Evolutionary conservation across 2,329 filamentous ascomycete species (phyloP).

Genomic region (Metarhizium sp.): DNA sequence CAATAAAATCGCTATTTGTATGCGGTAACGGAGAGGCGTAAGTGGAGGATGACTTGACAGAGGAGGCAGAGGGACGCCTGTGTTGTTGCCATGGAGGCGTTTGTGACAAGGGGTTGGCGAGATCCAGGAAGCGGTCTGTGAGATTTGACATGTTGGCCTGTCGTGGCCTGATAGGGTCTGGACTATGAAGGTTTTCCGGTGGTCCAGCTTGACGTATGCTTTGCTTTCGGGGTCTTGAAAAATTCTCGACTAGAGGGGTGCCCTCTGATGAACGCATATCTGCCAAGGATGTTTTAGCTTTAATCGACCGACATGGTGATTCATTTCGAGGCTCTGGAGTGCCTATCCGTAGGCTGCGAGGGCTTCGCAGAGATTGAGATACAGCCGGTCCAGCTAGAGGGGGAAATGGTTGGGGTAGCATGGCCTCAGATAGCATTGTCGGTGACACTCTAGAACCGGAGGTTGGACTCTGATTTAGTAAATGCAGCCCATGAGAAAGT

Average conservation of each 20-base stretch:
- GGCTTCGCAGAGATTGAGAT: slow-evolving; percentile 10
- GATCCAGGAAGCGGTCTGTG: slow-evolving; percentile 21
- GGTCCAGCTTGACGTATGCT: slow-evolving; percentile 36
- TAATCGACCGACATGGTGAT: slow-evolving; percentile 20
- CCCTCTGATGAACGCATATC: slow-evolving; percentile 26
- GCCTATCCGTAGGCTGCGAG: slow-evolving; percentile 4
- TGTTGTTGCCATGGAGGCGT: slow-evolving; percentile 31
- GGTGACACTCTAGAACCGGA: background rate
- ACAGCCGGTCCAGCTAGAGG: background rate
- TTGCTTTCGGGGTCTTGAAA: slow-evolving; percentile 48
- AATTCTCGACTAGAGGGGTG: slow-evolving; percentile 40
- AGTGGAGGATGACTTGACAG: slow-evolving; percentile 35
- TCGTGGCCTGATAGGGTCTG: slow-evolving; percentile 21
- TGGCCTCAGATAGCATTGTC: slow-evolving; percentile 1
- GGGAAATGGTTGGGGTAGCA: background rate
- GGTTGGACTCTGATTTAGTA: slow-evolving; percentile 10
- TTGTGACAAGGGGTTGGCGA: slow-evolving; percentile 17
- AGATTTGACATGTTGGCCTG: slow-evolving; percentile 15
- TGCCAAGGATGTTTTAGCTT: slow-evolving; percentile 20
- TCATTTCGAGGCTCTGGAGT: slow-evolving; percentile 16
- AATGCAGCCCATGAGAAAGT: slow-evolving; percentile 18
- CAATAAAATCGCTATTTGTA: slow-evolving; percentile 31
- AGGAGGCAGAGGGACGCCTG: slow-evolving; percentile 38
- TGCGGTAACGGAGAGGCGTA: slow-evolving; percentile 33
- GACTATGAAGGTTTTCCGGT: slow-evolving; percentile 4